These are phyloP conservation scores for Auricularia cornea DNA, from an alignment of 768 basidiomycete genomes.

Conservation along the genomic window DNA sequence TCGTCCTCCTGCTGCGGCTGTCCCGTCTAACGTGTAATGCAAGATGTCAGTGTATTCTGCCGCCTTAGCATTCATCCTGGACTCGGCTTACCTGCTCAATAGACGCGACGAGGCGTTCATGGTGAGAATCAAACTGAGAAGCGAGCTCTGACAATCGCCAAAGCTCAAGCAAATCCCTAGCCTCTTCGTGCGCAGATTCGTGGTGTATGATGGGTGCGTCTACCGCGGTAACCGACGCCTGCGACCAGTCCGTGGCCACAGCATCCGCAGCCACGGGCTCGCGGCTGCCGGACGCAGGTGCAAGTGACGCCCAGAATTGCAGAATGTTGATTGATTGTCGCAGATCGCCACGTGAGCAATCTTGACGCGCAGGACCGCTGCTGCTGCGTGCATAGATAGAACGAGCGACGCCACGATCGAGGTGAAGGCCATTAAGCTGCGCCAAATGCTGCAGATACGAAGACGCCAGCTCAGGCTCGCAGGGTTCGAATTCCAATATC, in stretches of 20 bases:
- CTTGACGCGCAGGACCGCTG: conserved; percentile 25
- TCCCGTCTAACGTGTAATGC: neutral
- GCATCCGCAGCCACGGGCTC: neutral
- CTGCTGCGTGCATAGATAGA: conserved; percentile 35
- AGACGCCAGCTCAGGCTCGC: conserved; percentile 42
- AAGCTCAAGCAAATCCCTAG: neutral
- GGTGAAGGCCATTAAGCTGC: conserved; percentile 42
- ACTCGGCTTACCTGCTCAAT: neutral
- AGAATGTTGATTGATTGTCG: conserved; percentile 55
- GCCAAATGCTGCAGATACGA: conserved; percentile 65
- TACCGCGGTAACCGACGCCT: neutral
- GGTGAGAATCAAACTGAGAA: neutral
- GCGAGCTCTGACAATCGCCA: neutral
- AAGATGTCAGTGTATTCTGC: neutral
- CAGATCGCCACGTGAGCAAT: conserved; percentile 45
- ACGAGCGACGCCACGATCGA: conserved; percentile 35
- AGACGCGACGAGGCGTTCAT: neutral
- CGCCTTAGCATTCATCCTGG: neutral
- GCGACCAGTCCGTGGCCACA: neutral
- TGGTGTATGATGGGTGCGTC: neutral
- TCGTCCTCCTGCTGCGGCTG: neutral
- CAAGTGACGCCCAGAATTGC: conserved; percentile 34
- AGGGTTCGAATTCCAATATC: conserved; percentile 56
- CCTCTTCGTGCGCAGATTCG: neutral
- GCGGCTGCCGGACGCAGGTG: neutral